Evolutionary conservation across 202 grass and related monocot species (phyloP).

Genomic region (Carex arenaria): DNA sequence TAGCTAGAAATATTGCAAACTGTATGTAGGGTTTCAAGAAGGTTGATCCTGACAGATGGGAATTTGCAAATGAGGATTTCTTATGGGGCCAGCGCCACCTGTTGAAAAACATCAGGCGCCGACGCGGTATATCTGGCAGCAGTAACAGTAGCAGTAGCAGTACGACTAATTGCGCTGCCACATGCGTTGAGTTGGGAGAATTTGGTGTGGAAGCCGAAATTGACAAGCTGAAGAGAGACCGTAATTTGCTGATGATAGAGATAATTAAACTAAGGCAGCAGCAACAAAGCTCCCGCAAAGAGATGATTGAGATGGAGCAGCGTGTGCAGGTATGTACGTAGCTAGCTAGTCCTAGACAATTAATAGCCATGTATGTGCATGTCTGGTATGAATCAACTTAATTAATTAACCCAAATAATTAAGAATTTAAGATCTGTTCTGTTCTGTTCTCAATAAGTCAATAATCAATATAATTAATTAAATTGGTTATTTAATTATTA

Average conservation of each 20-base stretch:
- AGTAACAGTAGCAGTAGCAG: constrained; percentile 11
- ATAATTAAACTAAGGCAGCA: constrained; percentile 48
- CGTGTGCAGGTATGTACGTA: constrained; percentile 28
- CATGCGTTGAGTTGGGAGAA: background rate
- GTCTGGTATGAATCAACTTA: background rate
- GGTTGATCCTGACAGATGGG: constrained; percentile 72
- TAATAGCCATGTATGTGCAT: background rate
- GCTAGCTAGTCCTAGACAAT: too few species aligned
- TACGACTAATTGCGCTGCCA: background rate
- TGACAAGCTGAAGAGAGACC: constrained; percentile 44
- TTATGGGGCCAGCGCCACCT: constrained; percentile 61
- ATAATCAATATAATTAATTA: background rate
- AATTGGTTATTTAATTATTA: background rate
- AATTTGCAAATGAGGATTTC: constrained; percentile 72
- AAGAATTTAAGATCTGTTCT: too few species aligned
- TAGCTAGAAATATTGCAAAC: background rate
- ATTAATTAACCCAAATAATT: background rate
- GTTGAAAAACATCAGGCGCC: constrained; percentile 50
- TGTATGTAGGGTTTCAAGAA: constrained; percentile 78
- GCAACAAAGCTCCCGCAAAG: constrained; percentile 37
- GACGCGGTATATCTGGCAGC: constrained; percentile 17
- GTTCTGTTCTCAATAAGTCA: background rate
- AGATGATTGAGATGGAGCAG: constrained; percentile 51
- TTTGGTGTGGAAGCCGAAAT: constrained; percentile 27
- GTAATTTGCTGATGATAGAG: constrained; percentile 50